Base-by-base conservation (phyloP, 805 yeast genomes). In the Saccharomycopsis sp. region DNA sequence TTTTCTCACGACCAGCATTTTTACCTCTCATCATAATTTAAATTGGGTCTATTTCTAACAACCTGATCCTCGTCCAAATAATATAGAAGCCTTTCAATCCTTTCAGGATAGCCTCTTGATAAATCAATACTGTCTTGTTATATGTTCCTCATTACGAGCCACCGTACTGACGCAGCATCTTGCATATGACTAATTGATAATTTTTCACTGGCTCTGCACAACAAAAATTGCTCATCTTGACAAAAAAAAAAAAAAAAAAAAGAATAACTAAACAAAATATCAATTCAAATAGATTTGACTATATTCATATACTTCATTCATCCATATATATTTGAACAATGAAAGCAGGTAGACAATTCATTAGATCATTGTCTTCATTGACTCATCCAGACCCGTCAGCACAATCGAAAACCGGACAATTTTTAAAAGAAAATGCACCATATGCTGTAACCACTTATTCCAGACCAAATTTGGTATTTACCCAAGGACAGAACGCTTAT, bases 401-500 rank as follows among this genome's bases (percentile, higher is more conserved):
- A 21, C 45, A 40, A 22, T 55, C 66, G 4, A 60, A 62, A 17
- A 64, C 75, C 1, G 53, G 54, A 2, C 55, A 60, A 48, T 65
- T 56, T 53, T 66, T 81, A 38, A 62, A 64, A 21, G 70, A 70
- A 17, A 65, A 69, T 43, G 69, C 70, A 35, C 77, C 74, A 6
- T 80, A 66, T 59, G 71, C 80, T 7, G 89, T 81, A 6, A 79
- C 93, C 4, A 85, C 95, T 0, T 86, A 87, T 58, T 74, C 88
- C 8, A 76, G 89, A 56, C 95, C 95, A 9, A 70, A 77, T 38
- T 62, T 88, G 40, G 84, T 87, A 14, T 70, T 90, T 45, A 78
- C 82, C 40, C 81, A 80, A 49, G 98, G 96, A 28, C 64, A 77
- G 54, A 96, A 95, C 16, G 76, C 88, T n/a, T 69, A 70, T 43